A percentile compares a stretch with the other conserved stretches of the same genome.
Evolutionary conservation across 805 yeast genomes (phyloP).

Genomic region (Blastobotrys peoriensis): DNA sequence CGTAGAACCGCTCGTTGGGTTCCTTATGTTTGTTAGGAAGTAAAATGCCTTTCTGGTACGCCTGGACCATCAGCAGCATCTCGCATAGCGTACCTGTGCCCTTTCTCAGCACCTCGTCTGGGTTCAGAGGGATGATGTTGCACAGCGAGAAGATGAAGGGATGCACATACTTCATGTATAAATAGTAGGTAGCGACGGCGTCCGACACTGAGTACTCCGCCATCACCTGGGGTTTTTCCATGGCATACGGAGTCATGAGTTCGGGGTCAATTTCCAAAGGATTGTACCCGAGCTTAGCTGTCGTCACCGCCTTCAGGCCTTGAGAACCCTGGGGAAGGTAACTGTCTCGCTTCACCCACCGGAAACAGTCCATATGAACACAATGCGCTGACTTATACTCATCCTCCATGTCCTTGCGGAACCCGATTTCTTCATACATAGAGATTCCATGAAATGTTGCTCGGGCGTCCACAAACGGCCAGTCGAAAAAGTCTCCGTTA

Average conservation of each 20-base stretch:
- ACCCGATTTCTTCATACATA: slow-evolving; percentile 92
- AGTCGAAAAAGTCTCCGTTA: slow-evolving; percentile 98
- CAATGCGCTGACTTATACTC: slow-evolving; percentile 91
- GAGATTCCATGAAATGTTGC: slow-evolving; percentile 77
- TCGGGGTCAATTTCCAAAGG: slow-evolving; percentile 98
- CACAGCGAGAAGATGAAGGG: slow-evolving; percentile 95
- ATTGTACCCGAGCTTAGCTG: slow-evolving; percentile 89
- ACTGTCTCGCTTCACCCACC: slow-evolving; percentile 98
- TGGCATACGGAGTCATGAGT: slow-evolving; percentile 95
- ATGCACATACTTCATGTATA: slow-evolving; percentile 94
- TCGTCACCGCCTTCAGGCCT: slow-evolving; percentile 96
- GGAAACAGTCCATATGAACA: slow-evolving; percentile 92
- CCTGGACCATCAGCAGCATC: slow-evolving; percentile 93
- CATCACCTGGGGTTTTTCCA: slow-evolving; percentile 82
- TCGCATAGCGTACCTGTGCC: slow-evolving; percentile 99
- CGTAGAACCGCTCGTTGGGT: slow-evolving; percentile 89
- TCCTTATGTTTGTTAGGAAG: slow-evolving; percentile 93
- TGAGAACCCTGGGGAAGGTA: slow-evolving; percentile 98
- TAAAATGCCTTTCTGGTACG: slow-evolving; percentile 67
- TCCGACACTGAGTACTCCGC: slow-evolving; percentile 98
- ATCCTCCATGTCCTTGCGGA: slow-evolving; percentile 80
- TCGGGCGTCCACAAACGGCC: slow-evolving; percentile 96
- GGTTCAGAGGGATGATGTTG: slow-evolving; percentile 90
- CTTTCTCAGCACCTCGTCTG: slow-evolving; percentile 91
- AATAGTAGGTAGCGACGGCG: slow-evolving; percentile 96